phyloP scores from a whole-genome alignment of 176 grass and related monocot species.

The Pontederia crassipes region DNA sequence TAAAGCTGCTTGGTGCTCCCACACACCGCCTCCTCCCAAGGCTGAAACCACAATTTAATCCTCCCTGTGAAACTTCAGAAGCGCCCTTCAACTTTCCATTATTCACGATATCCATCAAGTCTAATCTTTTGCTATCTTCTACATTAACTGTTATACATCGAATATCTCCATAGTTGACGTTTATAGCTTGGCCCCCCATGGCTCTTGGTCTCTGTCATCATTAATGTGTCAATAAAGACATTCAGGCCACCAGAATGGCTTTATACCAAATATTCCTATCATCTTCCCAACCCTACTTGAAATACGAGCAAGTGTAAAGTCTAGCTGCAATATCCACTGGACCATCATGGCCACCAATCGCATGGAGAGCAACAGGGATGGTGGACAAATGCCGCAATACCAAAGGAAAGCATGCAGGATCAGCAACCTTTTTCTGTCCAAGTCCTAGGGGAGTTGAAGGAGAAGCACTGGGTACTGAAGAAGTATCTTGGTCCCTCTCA shows the following conservation, averaged over 20 bases:
- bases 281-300: conserved; percentile 28
- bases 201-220: neutral
- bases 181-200: too few species aligned
- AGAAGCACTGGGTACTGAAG: conserved; percentile 1
- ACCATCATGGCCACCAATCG: conserved; percentile 54
- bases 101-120: too few species aligned
- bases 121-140: too few species aligned
- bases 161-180: too few species aligned
- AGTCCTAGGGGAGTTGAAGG: conserved; percentile 23
- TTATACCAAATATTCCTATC: neutral
- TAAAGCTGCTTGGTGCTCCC: too few species aligned
- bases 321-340: conserved; percentile 57
- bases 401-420: conserved; percentile 55
- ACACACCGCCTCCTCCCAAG: too few species aligned
- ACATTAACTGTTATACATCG: too few species aligned
- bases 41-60: too few species aligned
- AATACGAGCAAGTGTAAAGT: conserved; percentile 68
- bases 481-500: conserved; percentile 33
- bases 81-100: too few species aligned
- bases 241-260: too few species aligned
- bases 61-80: too few species aligned
- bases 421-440: conserved; percentile 16
- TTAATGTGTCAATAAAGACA: neutral
- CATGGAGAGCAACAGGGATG: conserved; percentile 72
- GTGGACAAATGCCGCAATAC: conserved; percentile 57